Percentiles rank a stretch among this genome's conserved stretches.
These are phyloP conservation scores for Sporisorium iseilematis-ciliati DNA, from an alignment of 1,284 basidiomycete species.

Conservation along the genomic window DNA sequence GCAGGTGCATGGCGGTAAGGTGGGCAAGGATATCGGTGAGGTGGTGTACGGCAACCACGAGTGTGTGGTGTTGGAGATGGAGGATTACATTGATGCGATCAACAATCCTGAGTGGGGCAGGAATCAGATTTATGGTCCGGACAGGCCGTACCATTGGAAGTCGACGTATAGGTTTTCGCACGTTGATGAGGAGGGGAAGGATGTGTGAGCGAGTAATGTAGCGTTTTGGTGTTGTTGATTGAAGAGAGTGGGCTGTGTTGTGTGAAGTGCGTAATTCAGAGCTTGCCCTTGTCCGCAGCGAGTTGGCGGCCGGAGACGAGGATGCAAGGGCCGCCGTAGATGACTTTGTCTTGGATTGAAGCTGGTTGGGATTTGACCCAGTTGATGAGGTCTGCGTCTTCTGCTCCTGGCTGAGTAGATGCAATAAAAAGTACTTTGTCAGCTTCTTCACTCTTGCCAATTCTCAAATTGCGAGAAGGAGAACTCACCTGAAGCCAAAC, in stretches of 20 bases:
- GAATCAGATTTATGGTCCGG: conserved; percentile 57
- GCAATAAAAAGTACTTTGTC: no score
- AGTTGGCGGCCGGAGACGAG: conserved; percentile 61
- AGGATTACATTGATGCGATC: conserved; percentile 64
- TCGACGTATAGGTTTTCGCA: conserved; percentile 57
- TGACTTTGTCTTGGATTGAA: conserved; percentile 53
- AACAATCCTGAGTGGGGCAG: conserved; percentile 60
- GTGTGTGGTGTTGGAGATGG: conserved; percentile 63
- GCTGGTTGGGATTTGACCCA: conserved; percentile 59
- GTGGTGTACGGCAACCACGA: conserved; percentile 59
- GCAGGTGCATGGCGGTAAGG: conserved; percentile 62
- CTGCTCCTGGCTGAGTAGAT: conserved; percentile 52
- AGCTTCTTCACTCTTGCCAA: no score
- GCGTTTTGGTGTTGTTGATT: neutral
- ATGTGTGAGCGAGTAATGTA: conserved; percentile 11
- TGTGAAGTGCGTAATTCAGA: conserved; percentile 25
- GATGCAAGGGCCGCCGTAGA: conserved; percentile 66
- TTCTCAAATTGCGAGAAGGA: no score
- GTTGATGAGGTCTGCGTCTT: conserved; percentile 55
- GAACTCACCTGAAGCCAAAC: conserved; percentile 54
- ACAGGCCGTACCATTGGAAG: conserved; percentile 59
- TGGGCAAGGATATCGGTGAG: conserved; percentile 33
- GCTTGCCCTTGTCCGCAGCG: conserved; percentile 60
- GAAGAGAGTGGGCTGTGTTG: no score
- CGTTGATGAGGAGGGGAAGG: conserved; percentile 47